phyloP scores from a whole-genome alignment of 2,329 filamentous ascomycete genomes.

The Elsinoe necatrix region DNA sequence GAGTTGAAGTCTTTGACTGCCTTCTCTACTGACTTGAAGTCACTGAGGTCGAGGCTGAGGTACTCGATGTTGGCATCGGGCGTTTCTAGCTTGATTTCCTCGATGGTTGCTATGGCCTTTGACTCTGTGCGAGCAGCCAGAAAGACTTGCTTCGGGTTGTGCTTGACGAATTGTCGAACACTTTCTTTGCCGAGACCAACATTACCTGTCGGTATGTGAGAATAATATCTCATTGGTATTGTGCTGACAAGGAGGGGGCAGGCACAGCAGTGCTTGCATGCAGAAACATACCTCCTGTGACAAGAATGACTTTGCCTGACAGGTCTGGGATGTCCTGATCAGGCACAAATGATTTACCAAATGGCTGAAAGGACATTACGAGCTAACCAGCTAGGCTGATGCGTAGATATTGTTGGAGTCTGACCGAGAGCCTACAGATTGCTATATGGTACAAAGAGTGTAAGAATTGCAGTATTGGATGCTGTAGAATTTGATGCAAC shows the following conservation, averaged over 20 bases:
- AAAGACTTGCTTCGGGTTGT: constrained; percentile 39
- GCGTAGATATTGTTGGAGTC: too few species aligned
- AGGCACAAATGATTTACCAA: constrained; percentile 25
- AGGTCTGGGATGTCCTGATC: constrained; percentile 34
- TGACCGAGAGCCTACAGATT: too few species aligned
- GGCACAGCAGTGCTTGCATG: neutral
- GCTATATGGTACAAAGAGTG: too few species aligned
- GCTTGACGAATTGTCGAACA: constrained; percentile 36
- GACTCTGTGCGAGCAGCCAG: constrained; percentile 38
- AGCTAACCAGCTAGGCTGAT: too few species aligned
- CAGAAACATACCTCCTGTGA: constrained; percentile 34
- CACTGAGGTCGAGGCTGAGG: constrained; percentile 37
- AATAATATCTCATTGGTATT: neutral
- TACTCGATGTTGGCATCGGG: constrained; percentile 31
- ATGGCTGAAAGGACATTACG: constrained; percentile 4
- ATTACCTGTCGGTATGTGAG: constrained; percentile 29
- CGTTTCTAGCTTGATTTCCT: constrained; percentile 30
- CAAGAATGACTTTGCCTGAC: constrained; percentile 35
- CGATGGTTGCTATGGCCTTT: constrained; percentile 36
- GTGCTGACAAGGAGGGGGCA: neutral
- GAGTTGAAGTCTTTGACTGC: constrained; percentile 33
- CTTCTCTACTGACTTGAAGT: constrained; percentile 33
- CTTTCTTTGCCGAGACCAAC: constrained; percentile 41
- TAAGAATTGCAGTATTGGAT: too few species aligned
- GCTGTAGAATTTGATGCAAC: too few species aligned